Conservation (phyloP, 352 stramenopile genomes). For the Globisporangium megalacanthum region DNA sequence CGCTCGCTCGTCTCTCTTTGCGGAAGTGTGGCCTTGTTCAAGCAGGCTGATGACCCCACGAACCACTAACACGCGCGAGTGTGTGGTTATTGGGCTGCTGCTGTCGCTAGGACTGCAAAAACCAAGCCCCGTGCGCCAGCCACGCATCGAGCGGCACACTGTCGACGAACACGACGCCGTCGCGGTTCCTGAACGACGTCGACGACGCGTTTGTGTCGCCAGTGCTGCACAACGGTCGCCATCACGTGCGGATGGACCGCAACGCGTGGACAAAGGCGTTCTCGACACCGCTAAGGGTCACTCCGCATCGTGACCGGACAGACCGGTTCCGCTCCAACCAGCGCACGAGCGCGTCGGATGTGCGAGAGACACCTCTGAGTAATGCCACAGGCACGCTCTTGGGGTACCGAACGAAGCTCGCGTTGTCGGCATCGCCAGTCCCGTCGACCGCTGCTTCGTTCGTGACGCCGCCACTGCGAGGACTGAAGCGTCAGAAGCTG, state of each 20-base stretch:
- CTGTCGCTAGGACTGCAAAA: conserved; percentile 63
- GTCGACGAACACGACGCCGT: conserved; percentile 19
- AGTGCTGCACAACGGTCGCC: conserved; percentile 42
- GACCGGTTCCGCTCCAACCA: conserved; percentile 48
- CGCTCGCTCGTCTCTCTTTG: conserved; percentile 2
- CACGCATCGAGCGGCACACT: conserved; percentile 23
- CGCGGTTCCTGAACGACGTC: conserved; percentile 22
- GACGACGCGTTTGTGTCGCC: conserved; percentile 62
- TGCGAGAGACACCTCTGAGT: not conserved
- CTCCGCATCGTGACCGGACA: conserved; percentile 37
- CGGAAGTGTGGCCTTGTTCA: too few relatives aligned
- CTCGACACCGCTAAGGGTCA: conserved; percentile 57
- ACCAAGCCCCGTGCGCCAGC: conserved; percentile 48
- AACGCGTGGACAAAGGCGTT: conserved; percentile 69
- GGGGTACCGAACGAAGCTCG: conserved; percentile 16
- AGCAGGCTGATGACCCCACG: too few relatives aligned
- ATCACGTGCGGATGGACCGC: conserved; percentile 59
- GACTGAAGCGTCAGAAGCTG: conserved; percentile 11
- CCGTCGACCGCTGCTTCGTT: conserved; percentile 2
- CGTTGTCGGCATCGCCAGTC: not conserved
- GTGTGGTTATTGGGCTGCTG: not conserved
- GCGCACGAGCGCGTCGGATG: conserved; percentile 15
- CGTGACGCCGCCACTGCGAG: conserved; percentile 7
- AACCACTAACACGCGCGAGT: not conserved
- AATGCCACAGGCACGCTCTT: conserved; percentile 1